Evolutionary conservation across 2,329 filamentous ascomycete genomes (phyloP).

Genomic region (Gremmenia infestans): DNA sequence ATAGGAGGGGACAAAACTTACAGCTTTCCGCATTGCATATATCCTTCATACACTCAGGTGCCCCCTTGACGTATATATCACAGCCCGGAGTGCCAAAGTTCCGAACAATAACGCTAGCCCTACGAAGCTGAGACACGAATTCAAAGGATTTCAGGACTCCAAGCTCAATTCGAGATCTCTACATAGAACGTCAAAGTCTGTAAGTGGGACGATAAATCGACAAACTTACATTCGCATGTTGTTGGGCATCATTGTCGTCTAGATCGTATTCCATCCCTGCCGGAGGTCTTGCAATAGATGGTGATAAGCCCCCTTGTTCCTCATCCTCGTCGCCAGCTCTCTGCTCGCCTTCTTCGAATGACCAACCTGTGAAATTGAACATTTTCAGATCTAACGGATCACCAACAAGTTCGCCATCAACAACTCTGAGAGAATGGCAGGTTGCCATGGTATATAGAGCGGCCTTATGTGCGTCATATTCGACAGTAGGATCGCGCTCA

Average conservation of each 20-base stretch:
- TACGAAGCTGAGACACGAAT: constrained; percentile 86
- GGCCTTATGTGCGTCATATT: constrained; percentile 59
- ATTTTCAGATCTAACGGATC: constrained; percentile 96
- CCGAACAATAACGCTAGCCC: constrained; percentile 88
- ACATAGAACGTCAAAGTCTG: not conserved
- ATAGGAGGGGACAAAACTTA: constrained; percentile 38
- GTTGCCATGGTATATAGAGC: constrained; percentile 94
- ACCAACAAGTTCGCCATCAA: constrained; percentile 85
- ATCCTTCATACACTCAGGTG: constrained; percentile 91
- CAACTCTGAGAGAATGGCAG: constrained; percentile 82
- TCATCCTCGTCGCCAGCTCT: constrained; percentile 61
- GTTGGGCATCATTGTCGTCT: constrained; percentile 41
- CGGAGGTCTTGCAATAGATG: constrained; percentile 85
- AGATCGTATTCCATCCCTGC: constrained; percentile 52
- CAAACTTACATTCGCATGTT: constrained; percentile 22
- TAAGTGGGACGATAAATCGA: not conserved
- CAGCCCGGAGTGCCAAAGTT: constrained; percentile 81
- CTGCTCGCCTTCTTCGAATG: constrained; percentile 82
- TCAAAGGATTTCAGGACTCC: constrained; percentile 91
- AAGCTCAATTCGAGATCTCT: constrained; percentile 65
- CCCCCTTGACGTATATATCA: constrained; percentile 91
- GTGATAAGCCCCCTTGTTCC: constrained; percentile 69
- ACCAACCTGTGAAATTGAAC: constrained; percentile 95
- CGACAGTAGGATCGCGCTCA: constrained; percentile 53
- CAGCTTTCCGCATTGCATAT: constrained; percentile 81